Evolutionary conservation across 345 rosid species (phyloP), one percentile per base, ranked within the genome.

Genomic region (Salix brachista): DNA sequence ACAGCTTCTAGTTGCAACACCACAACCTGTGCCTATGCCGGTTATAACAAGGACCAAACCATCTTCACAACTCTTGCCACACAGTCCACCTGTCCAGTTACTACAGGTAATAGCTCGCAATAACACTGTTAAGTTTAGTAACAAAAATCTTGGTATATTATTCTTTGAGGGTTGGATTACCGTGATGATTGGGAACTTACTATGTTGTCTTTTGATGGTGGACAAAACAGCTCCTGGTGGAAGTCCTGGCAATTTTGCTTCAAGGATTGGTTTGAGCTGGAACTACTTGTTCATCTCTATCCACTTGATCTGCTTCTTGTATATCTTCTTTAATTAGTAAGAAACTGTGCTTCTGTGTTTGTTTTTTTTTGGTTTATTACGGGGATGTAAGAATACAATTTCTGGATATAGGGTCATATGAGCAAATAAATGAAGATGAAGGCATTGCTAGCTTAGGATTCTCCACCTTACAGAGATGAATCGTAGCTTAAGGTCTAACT

Each of bases 21-120:
- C 32, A 75, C 90, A 18, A 70, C 87, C 23, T 94, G 98, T 52
- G 75, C 88, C 50, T 96, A 96, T 68, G 86, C 94, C 66, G 98
- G 98, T 46, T 92, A 79, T 82, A 42, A 1, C 39, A 67, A 71
- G 8, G 79, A 61, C 64, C 78, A 82, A 75, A 74, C 71, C 73
- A 87, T 96, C 82, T 44, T 84, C 62, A 83, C 95, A 11, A 69
- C 69, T 19, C 84, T 79, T 17, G 61, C 71, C 60, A 83, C 88
- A 30, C 58, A 48, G 19, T 68, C 89, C 2, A 81, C 87, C 46
- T 89, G 93, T 66, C 46, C 87, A 14, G 76, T 87, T 69, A 61
- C 14, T 34, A 44, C 76, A 58, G 67, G 83, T 85, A 83, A 71
- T 86, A 84, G 48, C 75, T 80, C 58, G 67, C 56, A 18, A 39